These are phyloP conservation scores for Xylaria sp. DNA, from an alignment of 2,329 filamentous ascomycete species.

Conservation along the genomic window DNA sequence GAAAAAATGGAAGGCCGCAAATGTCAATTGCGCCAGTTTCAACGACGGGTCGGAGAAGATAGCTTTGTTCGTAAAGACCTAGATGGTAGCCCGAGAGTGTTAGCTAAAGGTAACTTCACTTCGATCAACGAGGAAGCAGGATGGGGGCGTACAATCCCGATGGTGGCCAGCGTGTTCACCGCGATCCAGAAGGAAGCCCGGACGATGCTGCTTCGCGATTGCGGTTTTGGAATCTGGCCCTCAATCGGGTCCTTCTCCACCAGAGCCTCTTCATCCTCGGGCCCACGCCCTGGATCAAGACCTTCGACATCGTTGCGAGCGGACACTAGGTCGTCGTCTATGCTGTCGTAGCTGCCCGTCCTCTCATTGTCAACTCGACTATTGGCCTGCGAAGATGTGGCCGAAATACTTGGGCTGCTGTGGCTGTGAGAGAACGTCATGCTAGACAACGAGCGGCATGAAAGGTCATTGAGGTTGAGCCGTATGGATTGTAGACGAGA, in stretches of 20 bases:
- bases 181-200: slow-evolving; percentile 65
- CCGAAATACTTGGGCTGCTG: slow-evolving; percentile 39
- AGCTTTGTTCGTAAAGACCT: slow-evolving; percentile 77
- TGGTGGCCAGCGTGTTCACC: slow-evolving; percentile 70
- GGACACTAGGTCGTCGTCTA: slow-evolving; percentile 48
- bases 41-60: slow-evolving; percentile 73
- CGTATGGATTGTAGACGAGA: not conserved
- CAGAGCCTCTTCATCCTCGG: slow-evolving; percentile 56
- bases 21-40: slow-evolving; percentile 71
- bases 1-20: slow-evolving; percentile 75
- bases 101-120: slow-evolving; percentile 9
- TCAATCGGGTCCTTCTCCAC: slow-evolving; percentile 48
- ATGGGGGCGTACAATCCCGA: slow-evolving; percentile 65
- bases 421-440: slow-evolving; percentile 43
- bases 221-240: slow-evolving; percentile 47
- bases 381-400: slow-evolving; percentile 51
- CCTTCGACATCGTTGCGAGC: slow-evolving; percentile 51
- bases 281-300: slow-evolving; percentile 46
- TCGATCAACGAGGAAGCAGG: not conserved
- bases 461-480: slow-evolving; percentile 13
- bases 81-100: slow-evolving; percentile 13
- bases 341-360: slow-evolving; percentile 43
- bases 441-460: slow-evolving; percentile 23
- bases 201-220: slow-evolving; percentile 50
- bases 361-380: slow-evolving; percentile 51